These are phyloP conservation scores for Mayamaea pseudoterrestris DNA, from an alignment of 108 stramenopile genomes.

Conservation along the genomic window DNA sequence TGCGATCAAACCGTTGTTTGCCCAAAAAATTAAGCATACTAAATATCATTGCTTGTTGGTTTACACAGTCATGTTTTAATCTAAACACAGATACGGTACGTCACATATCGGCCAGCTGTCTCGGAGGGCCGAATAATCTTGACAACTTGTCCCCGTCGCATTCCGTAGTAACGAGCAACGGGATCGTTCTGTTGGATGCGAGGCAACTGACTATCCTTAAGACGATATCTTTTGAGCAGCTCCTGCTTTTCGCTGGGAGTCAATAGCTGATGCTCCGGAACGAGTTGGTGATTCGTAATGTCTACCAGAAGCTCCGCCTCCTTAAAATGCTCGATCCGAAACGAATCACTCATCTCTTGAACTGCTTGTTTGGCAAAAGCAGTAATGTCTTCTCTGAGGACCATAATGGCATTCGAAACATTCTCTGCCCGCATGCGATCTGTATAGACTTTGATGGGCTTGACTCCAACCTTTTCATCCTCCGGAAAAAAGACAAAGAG, in stretches of 20 bases:
- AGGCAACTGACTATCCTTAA: constrained; percentile 96
- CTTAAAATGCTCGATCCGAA: constrained; percentile 94
- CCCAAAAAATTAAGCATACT: too few species aligned
- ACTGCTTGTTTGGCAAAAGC: constrained; percentile 91
- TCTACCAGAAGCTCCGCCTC: constrained; percentile 97
- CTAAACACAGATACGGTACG: constrained; percentile 96
- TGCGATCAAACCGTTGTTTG: too few species aligned
- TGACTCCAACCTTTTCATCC: constrained; percentile 91
- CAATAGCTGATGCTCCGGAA: constrained; percentile 88
- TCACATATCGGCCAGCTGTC: constrained; percentile 99
- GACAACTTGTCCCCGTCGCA: constrained; percentile 95
- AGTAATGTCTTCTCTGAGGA: constrained; percentile 81
- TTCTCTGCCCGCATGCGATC: constrained; percentile 75
- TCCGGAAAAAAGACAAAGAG: constrained; percentile 93
- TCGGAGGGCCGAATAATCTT: constrained; percentile 98
- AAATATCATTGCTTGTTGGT: too few species aligned
- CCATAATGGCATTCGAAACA: constrained; percentile 21
- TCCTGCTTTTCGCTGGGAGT: constrained; percentile 87
- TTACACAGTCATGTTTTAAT: too few species aligned
- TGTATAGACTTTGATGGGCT: constrained; percentile 84
- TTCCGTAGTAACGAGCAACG: constrained; percentile 95
- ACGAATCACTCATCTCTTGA: constrained; percentile 76
- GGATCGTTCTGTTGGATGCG: constrained; percentile 98
- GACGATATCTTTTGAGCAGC: constrained; percentile 90
- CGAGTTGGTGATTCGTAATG: constrained; percentile 96